phyloP scores from a whole-genome alignment of 306 rosid species.

The Sophora flavescens region DNA sequence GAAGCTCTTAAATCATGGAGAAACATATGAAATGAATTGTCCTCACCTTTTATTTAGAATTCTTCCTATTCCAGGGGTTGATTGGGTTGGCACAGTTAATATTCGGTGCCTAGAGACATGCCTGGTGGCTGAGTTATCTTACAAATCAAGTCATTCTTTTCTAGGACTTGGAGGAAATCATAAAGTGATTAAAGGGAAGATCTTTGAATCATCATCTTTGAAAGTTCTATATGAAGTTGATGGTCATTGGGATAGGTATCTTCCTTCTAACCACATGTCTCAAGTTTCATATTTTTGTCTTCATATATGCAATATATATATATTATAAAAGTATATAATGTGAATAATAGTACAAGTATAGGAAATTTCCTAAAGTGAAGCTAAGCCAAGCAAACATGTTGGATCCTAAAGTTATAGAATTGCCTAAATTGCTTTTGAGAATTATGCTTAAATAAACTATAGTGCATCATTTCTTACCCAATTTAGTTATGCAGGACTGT shows the following conservation, averaged over 20 bases:
- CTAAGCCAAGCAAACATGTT: not conserved
- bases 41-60: constrained; percentile 71
- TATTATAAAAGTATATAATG: not conserved
- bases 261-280: constrained; percentile 27
- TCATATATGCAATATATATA: not conserved
- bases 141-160: constrained; percentile 59
- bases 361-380: not conserved
- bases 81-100: constrained; percentile 75
- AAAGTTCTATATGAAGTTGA: constrained; percentile 73
- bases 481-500: constrained; percentile 62
- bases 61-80: constrained; percentile 66
- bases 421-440: not conserved
- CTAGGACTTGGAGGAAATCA: constrained; percentile 69
- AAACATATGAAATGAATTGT: constrained; percentile 83
- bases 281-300: not conserved
- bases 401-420: constrained; percentile 6
- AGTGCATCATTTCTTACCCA: constrained; percentile 1
- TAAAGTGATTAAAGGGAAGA: constrained; percentile 79
- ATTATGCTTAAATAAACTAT: not conserved
- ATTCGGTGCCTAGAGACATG: constrained; percentile 69
- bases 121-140: constrained; percentile 73
- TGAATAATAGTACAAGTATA: not conserved
- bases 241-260: constrained; percentile 96
- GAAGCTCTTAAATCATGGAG: constrained; percentile 79
- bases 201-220: constrained; percentile 56